phyloP scores from a whole-genome alignment of 345 rosid species.

The Raphanus raphanistrum region DNA sequence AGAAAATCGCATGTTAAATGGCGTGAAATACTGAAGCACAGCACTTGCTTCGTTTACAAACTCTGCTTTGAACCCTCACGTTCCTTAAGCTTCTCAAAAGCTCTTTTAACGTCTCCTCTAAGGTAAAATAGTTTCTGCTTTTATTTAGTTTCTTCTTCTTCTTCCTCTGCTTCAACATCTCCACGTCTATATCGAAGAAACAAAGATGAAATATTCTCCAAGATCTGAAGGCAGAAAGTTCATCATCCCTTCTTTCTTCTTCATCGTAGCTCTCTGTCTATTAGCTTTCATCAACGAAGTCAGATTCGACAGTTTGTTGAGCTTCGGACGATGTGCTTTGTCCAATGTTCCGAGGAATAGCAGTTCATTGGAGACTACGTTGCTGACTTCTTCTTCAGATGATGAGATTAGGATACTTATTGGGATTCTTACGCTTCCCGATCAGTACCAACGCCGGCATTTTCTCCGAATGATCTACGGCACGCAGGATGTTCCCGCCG shows the following conservation, averaged over 20 bases:
- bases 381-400: slow-evolving; percentile 31
- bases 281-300: slow-evolving; percentile 61
- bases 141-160: slow-evolving; percentile 11
- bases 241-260: slow-evolving; percentile 54
- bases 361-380: slow-evolving; percentile 18
- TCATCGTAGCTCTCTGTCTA: slow-evolving; percentile 61
- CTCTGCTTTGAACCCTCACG: slow-evolving; percentile 40
- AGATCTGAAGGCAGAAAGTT: slow-evolving; percentile 40
- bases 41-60: slow-evolving; percentile 42
- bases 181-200: not conserved
- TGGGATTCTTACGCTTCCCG: slow-evolving; percentile 79
- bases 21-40: slow-evolving; percentile 37
- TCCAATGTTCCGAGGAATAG: slow-evolving; percentile 11
- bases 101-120: slow-evolving; percentile 8
- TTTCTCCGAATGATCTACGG: slow-evolving; percentile 73
- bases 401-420: slow-evolving; percentile 65
- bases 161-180: slow-evolving; percentile 18
- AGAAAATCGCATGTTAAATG: slow-evolving; percentile 26
- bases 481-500: slow-evolving; percentile 44
- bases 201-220: slow-evolving; percentile 34
- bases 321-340: slow-evolving; percentile 54
- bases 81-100: slow-evolving; percentile 43
- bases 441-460: slow-evolving; percentile 72
- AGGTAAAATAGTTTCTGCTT: not conserved
- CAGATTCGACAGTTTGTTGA: slow-evolving; percentile 49